Evolutionary conservation across 2,329 filamentous ascomycete genomes (phyloP).

Genomic region (Pestalotiopsis sp.): DNA sequence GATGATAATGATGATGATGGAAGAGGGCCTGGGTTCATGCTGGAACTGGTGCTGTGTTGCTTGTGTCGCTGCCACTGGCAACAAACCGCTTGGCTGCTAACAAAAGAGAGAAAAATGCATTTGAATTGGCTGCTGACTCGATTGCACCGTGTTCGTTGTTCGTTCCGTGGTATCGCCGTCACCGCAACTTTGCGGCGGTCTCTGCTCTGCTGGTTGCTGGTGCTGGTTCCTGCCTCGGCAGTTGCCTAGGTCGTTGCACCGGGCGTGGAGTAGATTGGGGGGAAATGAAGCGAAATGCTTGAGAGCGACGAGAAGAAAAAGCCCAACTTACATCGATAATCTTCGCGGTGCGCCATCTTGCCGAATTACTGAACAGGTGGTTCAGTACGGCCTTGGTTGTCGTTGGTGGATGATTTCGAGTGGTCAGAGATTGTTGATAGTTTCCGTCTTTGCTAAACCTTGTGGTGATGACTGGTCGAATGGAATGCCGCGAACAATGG

Average conservation of each 20-base stretch:
- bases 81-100: neutral
- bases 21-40: neutral
- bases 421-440: neutral
- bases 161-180: neutral
- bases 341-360: neutral
- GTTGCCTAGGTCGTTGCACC: neutral
- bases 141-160: neutral
- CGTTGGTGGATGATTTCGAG: neutral
- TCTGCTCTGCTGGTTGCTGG: neutral
- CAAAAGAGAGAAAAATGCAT: neutral
- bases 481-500: neutral
- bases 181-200: neutral
- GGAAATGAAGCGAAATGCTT: neutral
- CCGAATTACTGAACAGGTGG: neutral
- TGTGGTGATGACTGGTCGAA: neutral
- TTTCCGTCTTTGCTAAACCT: neutral
- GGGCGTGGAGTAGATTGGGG: neutral
- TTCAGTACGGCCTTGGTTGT: neutral
- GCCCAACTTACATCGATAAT: neutral
- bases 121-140: neutral
- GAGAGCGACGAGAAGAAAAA: neutral
- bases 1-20: neutral
- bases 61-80: neutral
- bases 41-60: neutral
- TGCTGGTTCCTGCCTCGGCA: neutral